A percentile compares a stretch with the other conserved stretches of the same genome.
These are phyloP conservation scores for Maudiozyma bulderi DNA, from an alignment of 805 yeast genomes.

Conservation along the genomic window DNA sequence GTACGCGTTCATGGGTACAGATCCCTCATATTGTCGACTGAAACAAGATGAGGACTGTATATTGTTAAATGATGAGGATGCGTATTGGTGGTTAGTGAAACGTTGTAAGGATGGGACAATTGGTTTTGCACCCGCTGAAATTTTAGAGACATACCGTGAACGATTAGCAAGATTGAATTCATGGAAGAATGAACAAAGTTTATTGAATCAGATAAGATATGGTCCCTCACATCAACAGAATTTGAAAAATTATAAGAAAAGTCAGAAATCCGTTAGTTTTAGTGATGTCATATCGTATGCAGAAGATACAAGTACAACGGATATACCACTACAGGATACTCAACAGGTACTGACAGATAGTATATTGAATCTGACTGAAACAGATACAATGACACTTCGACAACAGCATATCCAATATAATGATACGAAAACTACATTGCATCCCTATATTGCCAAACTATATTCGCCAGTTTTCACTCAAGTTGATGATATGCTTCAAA, in stretches of 20 bases:
- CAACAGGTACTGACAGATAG: neutral
- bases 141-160: constrained; percentile 83
- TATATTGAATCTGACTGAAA: neutral
- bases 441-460: neutral
- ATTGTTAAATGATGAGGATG: constrained; percentile 76
- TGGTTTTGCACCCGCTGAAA: constrained; percentile 95
- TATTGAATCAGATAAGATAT: constrained; percentile 1
- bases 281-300: constrained; percentile 26
- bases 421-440: neutral
- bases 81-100: constrained; percentile 92
- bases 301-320: constrained; percentile 5
- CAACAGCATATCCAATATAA: no score
- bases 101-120: constrained; percentile 50
- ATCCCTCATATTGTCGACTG: constrained; percentile 80
- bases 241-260: constrained; percentile 10
- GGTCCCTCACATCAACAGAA: constrained; percentile 5
- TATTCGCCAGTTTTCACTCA: neutral
- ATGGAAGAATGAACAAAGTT: constrained; percentile 70
- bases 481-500: neutral
- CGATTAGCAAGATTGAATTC: constrained; percentile 84
- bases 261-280: constrained; percentile 26
- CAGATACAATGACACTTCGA: neutral
- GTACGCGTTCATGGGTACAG: constrained; percentile 82
- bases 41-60: constrained; percentile 72
- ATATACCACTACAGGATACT: neutral